Evolutionary conservation across 176 grass and related monocot genomes (phyloP).

Genomic region (Aegilops umbellulata): DNA sequence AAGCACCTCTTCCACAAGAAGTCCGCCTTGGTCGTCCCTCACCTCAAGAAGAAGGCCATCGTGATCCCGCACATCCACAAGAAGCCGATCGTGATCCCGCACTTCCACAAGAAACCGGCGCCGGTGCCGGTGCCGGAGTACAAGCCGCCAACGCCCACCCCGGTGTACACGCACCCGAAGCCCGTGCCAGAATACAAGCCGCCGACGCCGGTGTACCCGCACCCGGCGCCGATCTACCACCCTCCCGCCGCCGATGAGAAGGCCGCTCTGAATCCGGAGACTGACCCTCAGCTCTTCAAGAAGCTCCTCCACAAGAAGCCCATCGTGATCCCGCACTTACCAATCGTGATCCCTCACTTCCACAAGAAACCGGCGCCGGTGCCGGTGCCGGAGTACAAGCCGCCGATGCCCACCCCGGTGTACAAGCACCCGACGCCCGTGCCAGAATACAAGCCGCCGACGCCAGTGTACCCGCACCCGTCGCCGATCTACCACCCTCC

Average conservation of each 20-base stretch:
- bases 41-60: constrained; percentile 17
- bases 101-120: constrained; percentile 17
- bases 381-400: constrained; percentile 3
- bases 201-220: background rate
- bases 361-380: constrained; percentile 10
- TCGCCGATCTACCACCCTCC: constrained; percentile 31
- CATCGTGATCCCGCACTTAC: background rate
- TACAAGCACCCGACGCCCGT: background rate
- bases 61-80: constrained; percentile 1
- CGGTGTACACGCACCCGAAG: background rate
- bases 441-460: background rate
- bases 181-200: background rate
- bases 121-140: background rate
- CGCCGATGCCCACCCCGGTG: background rate
- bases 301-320: constrained; percentile 20
- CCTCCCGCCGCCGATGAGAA: constrained; percentile 3
- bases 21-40: background rate
- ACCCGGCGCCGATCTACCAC: constrained; percentile 21
- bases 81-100: background rate
- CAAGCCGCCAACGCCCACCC: background rate
- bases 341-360: background rate
- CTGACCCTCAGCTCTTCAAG: constrained; percentile 23
- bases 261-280: background rate
- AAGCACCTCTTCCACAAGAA: constrained; percentile 27
- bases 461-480: background rate